Evolutionary conservation across 495 filamentous ascomycete species (phyloP).

Genomic region (Trichoderma orchidacearum): DNA sequence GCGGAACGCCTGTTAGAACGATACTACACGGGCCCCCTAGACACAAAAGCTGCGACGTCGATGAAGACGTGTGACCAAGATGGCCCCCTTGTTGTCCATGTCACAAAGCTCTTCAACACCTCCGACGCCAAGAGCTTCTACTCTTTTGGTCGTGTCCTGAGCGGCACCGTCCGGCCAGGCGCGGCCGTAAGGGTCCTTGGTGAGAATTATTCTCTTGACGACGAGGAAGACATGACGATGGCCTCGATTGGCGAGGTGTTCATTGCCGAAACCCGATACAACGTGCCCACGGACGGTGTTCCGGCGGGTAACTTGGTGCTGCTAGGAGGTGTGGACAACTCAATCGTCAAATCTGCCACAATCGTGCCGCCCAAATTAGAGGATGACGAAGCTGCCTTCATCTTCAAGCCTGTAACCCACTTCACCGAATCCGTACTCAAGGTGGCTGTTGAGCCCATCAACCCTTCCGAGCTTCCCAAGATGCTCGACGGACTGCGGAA

Average conservation of each 20-base stretch:
- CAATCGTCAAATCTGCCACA: constrained; percentile 96
- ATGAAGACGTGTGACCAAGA: constrained; percentile 79
- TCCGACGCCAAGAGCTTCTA: constrained; percentile 77
- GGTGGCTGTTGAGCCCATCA: constrained; percentile 94
- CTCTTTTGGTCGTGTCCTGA: constrained; percentile 85
- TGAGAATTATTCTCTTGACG: constrained; percentile 90
- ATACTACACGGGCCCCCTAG: constrained; percentile 92
- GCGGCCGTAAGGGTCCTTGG: constrained; percentile 82
- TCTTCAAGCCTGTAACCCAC: constrained; percentile 85
- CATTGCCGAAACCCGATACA: constrained; percentile 90
- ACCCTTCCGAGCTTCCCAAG: constrained; percentile 95
- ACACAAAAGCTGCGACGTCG: constrained; percentile 66
- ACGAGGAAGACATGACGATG: constrained; percentile 92
- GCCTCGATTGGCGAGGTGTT: constrained; percentile 83
- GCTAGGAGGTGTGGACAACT: constrained; percentile 86
- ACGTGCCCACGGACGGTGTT: constrained; percentile 77
- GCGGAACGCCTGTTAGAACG: constrained; percentile 61
- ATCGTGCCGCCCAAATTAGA: constrained; percentile 70
- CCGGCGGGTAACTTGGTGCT: constrained; percentile 95
- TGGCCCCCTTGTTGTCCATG: constrained; percentile 76
- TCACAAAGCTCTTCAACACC: constrained; percentile 86
- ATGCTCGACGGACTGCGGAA: constrained; percentile 96
- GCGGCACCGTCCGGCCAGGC: constrained; percentile 72
- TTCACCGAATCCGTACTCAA: constrained; percentile 98
- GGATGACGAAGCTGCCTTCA: constrained; percentile 81